Percentiles rank a stretch among this genome's conserved stretches.
Evolutionary conservation across 23 red algal species (phyloP).

Genomic region (Cyanidioschyzon merolae): DNA sequence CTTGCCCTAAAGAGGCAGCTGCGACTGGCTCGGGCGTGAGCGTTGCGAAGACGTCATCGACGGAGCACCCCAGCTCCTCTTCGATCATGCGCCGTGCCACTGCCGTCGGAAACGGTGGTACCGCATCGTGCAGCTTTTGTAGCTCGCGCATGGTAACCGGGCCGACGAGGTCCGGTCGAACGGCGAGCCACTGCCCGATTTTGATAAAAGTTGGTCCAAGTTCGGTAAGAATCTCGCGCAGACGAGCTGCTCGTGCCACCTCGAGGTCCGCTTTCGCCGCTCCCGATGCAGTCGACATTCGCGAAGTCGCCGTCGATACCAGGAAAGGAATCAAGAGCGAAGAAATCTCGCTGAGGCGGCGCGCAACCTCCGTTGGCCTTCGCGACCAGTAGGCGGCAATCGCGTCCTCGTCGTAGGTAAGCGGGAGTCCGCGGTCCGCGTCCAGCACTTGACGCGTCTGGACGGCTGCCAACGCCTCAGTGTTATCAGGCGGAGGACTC

Average conservation of each 20-base stretch:
- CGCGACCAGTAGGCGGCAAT: slow-evolving; percentile 78
- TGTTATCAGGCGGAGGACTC: neutral
- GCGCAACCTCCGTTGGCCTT: slow-evolving; percentile 31
- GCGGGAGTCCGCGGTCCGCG: slow-evolving; percentile 55
- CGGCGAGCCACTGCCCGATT: slow-evolving; percentile 72
- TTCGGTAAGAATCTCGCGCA: slow-evolving; percentile 58
- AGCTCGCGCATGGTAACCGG: slow-evolving; percentile 84
- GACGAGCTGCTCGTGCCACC: slow-evolving; percentile 38
- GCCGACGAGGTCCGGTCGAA: slow-evolving; percentile 84
- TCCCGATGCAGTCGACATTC: neutral
- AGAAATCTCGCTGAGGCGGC: slow-evolving; percentile 46
- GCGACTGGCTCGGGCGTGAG: slow-evolving; percentile 74
- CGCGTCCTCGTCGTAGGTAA: slow-evolving; percentile 47
- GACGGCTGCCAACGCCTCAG: neutral
- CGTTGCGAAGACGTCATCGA: slow-evolving; percentile 41
- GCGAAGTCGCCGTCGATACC: slow-evolving; percentile 18
- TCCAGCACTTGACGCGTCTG: neutral
- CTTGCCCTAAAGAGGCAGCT: slow-evolving; percentile 78
- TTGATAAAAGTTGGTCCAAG: slow-evolving; percentile 87
- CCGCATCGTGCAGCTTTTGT: slow-evolving; percentile 70
- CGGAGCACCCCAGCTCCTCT: slow-evolving; percentile 52
- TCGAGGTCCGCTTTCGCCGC: slow-evolving; percentile 20
- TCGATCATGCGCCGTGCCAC: slow-evolving; percentile 75
- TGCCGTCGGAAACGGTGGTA: slow-evolving; percentile 59
- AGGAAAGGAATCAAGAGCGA: slow-evolving; percentile 47